Conservation (phyloP, 257 asterid species). For the Euphrasia confusa region DNA sequence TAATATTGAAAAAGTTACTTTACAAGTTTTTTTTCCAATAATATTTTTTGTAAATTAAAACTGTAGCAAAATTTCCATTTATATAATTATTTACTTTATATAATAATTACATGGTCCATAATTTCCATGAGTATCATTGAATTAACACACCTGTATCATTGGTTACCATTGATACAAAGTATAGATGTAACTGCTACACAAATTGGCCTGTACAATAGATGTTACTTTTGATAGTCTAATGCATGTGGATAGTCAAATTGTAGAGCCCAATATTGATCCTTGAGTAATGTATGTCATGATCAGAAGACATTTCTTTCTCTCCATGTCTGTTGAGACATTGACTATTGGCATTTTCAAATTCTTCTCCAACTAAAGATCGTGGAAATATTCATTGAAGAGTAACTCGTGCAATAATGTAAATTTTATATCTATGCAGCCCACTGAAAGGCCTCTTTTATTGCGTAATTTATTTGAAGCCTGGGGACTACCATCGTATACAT, state of each 20-base stretch:
- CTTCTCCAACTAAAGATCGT: constrained; percentile 6
- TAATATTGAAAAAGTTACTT: constrained; percentile 25
- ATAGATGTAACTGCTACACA: not conserved
- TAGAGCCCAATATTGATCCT: constrained; percentile 2
- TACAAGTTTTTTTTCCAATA: constrained; percentile 1
- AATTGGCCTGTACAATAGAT: constrained; percentile 15
- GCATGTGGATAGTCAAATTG: constrained; percentile 1
- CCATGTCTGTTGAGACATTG: not conserved
- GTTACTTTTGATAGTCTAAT: constrained; percentile 6
- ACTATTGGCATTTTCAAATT: constrained; percentile 11
- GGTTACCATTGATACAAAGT: constrained; percentile 3
- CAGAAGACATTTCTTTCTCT: constrained; percentile 8
- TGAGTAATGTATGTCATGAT: constrained; percentile 8
- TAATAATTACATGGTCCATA: not conserved
- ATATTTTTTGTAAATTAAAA: constrained; percentile 21
- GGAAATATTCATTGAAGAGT: constrained; percentile 9
- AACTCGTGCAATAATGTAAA: not conserved
- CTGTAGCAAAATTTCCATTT: not conserved
- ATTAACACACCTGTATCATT: not conserved
- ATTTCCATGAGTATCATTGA: constrained; percentile 14
- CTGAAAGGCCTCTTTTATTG: constrained; percentile 87
- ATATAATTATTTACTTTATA: not conserved
- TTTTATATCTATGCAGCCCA: constrained; percentile 50
- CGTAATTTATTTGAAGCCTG: constrained; percentile 93
- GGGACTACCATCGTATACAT: constrained; percentile 96